These are phyloP conservation scores for Fragaria nilgerrensis DNA, from an alignment of 306 rosid genomes.

Conservation along the genomic window DNA sequence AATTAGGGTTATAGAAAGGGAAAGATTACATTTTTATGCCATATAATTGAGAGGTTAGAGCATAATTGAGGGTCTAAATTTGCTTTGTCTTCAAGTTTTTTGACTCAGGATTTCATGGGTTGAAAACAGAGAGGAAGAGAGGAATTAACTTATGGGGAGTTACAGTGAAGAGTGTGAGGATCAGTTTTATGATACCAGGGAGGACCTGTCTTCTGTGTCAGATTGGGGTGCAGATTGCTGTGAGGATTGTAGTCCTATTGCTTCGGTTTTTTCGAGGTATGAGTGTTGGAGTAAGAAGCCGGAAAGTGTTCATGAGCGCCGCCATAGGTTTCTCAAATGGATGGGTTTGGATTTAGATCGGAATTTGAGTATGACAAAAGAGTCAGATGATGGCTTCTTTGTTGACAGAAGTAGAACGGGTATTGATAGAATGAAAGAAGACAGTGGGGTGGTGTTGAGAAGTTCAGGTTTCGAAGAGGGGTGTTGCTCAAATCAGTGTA, in stretches of 20 bases:
- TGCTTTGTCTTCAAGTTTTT: slow-evolving; percentile 10
- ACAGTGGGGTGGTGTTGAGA: slow-evolving; percentile 49
- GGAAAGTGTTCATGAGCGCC: slow-evolving; percentile 57
- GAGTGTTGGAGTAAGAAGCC: slow-evolving; percentile 43
- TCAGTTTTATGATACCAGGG: slow-evolving; percentile 67
- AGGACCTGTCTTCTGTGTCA: slow-evolving; percentile 64
- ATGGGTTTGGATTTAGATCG: slow-evolving; percentile 45
- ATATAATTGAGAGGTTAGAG: slow-evolving; percentile 13
- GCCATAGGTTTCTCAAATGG: slow-evolving; percentile 62
- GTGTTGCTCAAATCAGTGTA: slow-evolving; percentile 35
- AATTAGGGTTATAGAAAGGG: background rate
- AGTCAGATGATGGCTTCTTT: slow-evolving; percentile 20
- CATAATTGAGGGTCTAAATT: slow-evolving; percentile 15
- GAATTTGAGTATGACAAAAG: slow-evolving; percentile 27
- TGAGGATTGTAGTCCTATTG: slow-evolving; percentile 41
- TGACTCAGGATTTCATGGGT: slow-evolving; percentile 36
- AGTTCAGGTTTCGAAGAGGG: slow-evolving; percentile 35
- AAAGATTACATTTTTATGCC: background rate
- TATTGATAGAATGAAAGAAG: slow-evolving; percentile 44
- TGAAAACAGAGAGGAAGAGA: slow-evolving; percentile 3
- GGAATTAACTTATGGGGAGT: slow-evolving; percentile 28
- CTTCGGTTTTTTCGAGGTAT: slow-evolving; percentile 28
- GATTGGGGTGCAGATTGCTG: slow-evolving; percentile 53
- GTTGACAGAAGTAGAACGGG: slow-evolving; percentile 13
- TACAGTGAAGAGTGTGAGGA: slow-evolving; percentile 41